A percentile compares a stretch with the other conserved stretches of the same genome.
Conservation (phyloP, 169 alveolate species). For the Plasmodium billcollinsi region DNA sequence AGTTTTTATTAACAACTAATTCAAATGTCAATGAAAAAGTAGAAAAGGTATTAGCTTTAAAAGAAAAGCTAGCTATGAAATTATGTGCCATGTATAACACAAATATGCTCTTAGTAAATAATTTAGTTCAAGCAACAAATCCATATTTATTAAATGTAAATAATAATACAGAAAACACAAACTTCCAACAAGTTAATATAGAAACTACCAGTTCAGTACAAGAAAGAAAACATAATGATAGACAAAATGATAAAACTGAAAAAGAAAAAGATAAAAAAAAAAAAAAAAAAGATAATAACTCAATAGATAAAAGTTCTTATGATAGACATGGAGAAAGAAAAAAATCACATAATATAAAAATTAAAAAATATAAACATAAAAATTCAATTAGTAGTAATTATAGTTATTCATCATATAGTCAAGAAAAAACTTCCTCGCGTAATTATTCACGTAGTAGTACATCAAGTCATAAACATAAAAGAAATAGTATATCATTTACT, state of each 20-base stretch:
- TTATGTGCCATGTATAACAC: slow-evolving; percentile 75
- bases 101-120: slow-evolving; percentile 35
- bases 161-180: not conserved
- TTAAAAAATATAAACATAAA: not conserved
- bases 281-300: not conserved
- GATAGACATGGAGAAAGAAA: not conserved
- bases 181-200: no score
- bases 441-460: slow-evolving; percentile 9
- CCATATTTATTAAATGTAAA: slow-evolving; percentile 1
- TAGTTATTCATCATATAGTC: slow-evolving; percentile 21
- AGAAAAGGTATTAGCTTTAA: slow-evolving; percentile 73
- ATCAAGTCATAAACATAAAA: not conserved
- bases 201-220: not conserved
- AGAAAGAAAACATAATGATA: not conserved
- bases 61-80: slow-evolving; percentile 73
- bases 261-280: not conserved
- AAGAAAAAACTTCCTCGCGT: slow-evolving; percentile 5
- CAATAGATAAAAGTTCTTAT: slow-evolving; percentile 5
- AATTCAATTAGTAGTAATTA: slow-evolving; percentile 17
- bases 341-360: slow-evolving; percentile 2
- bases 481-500: not conserved
- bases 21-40: slow-evolving; percentile 75
- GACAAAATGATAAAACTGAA: not conserved
- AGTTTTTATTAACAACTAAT: not conserved
- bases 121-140: slow-evolving; percentile 15